Conservation (phyloP, 306 rosid genomes). For the Medicago ruthenica region DNA sequence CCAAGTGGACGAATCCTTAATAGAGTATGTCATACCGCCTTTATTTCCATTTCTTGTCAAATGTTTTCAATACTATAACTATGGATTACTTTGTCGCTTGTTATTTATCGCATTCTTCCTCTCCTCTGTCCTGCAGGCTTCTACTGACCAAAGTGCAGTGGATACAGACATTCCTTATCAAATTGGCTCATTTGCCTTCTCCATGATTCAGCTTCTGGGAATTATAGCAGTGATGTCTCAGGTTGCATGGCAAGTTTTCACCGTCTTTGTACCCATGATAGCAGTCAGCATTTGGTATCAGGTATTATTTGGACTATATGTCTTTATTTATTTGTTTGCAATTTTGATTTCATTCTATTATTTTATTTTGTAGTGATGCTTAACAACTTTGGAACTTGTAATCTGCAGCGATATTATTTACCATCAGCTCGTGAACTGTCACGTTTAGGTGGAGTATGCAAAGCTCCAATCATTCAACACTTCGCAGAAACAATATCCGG, state of each 20-base stretch:
- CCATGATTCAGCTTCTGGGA: constrained; percentile 67
- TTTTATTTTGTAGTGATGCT: too few species aligned
- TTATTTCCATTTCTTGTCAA: background rate
- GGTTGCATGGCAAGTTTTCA: constrained; percentile 85
- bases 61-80: too few species aligned
- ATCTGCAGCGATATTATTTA: constrained; percentile 74
- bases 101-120: background rate
- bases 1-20: constrained; percentile 87
- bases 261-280: constrained; percentile 71
- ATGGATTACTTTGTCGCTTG: background rate
- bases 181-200: constrained; percentile 58
- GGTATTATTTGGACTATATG: constrained; percentile 54
- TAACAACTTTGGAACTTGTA: constrained; percentile 14
- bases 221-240: constrained; percentile 83
- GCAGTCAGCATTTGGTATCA: constrained; percentile 71
- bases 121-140: constrained; percentile 59
- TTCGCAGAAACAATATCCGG: constrained; percentile 88
- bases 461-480: constrained; percentile 91
- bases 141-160: constrained; percentile 77
- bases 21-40: constrained; percentile 53
- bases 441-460: constrained; percentile 78
- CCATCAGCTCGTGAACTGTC: constrained; percentile 84
- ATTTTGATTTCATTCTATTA: too few species aligned
- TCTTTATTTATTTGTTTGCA: too few species aligned
- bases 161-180: constrained; percentile 58